Conservation (phyloP, 768 basidiomycete species). For the Lenzites betulinus region DNA sequence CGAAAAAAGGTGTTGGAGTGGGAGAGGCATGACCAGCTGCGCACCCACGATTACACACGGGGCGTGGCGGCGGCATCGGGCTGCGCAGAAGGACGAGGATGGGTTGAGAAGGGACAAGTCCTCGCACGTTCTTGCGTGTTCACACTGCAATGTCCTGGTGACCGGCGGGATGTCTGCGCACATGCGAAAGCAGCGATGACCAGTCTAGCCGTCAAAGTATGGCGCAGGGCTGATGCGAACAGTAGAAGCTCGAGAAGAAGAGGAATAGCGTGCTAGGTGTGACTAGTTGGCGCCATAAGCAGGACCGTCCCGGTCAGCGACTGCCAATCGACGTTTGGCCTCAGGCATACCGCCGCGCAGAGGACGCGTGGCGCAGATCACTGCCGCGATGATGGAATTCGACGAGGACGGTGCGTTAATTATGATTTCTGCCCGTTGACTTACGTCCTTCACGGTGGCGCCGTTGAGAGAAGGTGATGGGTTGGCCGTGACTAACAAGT, state of each 20-base stretch:
- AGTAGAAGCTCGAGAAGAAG: not conserved
- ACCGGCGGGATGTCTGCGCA: not conserved
- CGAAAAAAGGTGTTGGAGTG: not conserved
- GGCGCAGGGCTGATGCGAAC: not conserved
- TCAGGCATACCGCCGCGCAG: not conserved
- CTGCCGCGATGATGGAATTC: not conserved
- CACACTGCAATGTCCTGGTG: not conserved
- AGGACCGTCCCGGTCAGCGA: not conserved
- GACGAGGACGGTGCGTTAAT: not conserved
- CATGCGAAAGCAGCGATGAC: not conserved
- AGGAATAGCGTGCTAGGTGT: no score
- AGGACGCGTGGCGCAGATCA: not conserved
- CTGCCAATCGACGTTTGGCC: no score
- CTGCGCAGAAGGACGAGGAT: not conserved
- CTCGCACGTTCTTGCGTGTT: conserved; percentile 14
- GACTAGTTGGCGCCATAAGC: not conserved
- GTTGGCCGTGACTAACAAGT: no score
- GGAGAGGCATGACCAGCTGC: not conserved
- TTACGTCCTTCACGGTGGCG: no score
- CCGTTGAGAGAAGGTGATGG: no score
- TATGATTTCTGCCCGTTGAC: not conserved
- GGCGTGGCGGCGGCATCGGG: not conserved
- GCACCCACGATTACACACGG: not conserved
- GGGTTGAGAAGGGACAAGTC: not conserved
- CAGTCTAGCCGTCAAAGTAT: not conserved